These are phyloP conservation scores for Malus hybrid DNA, from an alignment of 331 rosid species.

Conservation along the genomic window DNA sequence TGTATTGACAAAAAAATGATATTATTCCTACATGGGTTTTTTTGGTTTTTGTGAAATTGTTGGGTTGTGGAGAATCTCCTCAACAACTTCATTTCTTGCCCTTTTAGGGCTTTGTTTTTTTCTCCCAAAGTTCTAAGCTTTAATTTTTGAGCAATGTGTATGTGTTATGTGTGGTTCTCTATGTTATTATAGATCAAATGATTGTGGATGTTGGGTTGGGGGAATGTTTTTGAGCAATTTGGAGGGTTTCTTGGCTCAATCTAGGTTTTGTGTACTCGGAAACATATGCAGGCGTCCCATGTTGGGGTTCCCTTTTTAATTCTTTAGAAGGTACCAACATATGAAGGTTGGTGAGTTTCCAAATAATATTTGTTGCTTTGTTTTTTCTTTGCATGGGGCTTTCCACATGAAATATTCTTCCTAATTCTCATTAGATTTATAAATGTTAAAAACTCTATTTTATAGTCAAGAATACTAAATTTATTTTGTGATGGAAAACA, in stretches of 20 bases:
- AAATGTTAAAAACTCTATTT: too few species aligned
- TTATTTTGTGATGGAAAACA: background rate
- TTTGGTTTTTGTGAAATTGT: constrained; percentile 11
- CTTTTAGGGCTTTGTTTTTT: constrained; percentile 2
- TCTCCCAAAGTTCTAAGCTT: background rate
- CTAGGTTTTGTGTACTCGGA: constrained; percentile 33
- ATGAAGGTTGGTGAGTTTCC: background rate
- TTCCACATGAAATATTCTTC: background rate
- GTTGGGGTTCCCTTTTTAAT: constrained; percentile 3
- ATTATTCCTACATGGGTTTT: constrained; percentile 3
- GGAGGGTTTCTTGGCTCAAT: constrained; percentile 23
- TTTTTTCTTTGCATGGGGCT: background rate
- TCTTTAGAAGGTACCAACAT: constrained; percentile 10
- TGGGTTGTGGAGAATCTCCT: background rate
- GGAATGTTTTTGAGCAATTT: constrained; percentile 8
- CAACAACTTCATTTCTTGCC: constrained; percentile 18
- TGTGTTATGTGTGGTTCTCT: background rate
- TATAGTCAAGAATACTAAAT: background rate
- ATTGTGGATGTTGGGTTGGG: constrained; percentile 1
- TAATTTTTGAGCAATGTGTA: background rate
- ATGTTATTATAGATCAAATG: background rate
- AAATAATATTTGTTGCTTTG: background rate
- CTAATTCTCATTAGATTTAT: background rate
- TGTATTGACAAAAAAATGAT: constrained; percentile 6
- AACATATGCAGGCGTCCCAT: constrained; percentile 43